Conservation (phyloP, 2,329 filamentous ascomycete genomes). For the Pseudocercospora eumusae region DNA sequence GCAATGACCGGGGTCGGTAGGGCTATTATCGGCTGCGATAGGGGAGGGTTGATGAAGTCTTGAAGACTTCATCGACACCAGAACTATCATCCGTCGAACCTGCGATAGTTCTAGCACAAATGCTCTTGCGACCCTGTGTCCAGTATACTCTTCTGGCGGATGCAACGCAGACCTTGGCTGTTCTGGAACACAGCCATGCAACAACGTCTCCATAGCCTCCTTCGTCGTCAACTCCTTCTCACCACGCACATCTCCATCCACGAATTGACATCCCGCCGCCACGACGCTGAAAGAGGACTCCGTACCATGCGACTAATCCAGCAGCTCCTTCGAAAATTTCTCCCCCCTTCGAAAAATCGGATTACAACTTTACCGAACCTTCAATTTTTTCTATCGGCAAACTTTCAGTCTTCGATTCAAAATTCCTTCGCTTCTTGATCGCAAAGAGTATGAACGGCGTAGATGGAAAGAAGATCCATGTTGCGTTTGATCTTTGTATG, state of each 20-base stretch:
- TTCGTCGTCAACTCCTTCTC: constrained; percentile 11
- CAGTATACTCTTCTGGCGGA: neutral
- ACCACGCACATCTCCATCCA: neutral
- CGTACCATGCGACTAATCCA: constrained; percentile 14
- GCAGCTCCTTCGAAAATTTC: neutral
- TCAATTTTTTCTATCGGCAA: too few relatives aligned
- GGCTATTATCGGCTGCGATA: neutral
- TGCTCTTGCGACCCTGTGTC: constrained; percentile 1
- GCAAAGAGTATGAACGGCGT: neutral
- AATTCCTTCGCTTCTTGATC: constrained; percentile 14
- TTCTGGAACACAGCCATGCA: neutral
- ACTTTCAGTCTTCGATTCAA: constrained; percentile 16
- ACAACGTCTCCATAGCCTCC: neutral
- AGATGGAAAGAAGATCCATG: constrained; percentile 5
- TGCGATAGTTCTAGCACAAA: too few relatives aligned
- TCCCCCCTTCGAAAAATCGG: neutral
- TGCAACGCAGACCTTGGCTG: neutral
- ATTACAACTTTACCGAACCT: too few relatives aligned
- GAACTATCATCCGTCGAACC: too few relatives aligned
- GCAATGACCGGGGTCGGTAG: neutral
- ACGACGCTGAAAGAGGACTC: constrained; percentile 5
- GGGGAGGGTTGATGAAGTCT: too few relatives aligned
- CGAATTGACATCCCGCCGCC: constrained; percentile 14
- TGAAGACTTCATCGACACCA: too few relatives aligned
- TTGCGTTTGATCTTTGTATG: neutral